A percentile compares a stretch with the other conserved stretches of the same genome.
These are phyloP conservation scores for Pseudonitzschia multistriata DNA, from an alignment of 108 stramenopile genomes.

Conservation along the genomic window DNA sequence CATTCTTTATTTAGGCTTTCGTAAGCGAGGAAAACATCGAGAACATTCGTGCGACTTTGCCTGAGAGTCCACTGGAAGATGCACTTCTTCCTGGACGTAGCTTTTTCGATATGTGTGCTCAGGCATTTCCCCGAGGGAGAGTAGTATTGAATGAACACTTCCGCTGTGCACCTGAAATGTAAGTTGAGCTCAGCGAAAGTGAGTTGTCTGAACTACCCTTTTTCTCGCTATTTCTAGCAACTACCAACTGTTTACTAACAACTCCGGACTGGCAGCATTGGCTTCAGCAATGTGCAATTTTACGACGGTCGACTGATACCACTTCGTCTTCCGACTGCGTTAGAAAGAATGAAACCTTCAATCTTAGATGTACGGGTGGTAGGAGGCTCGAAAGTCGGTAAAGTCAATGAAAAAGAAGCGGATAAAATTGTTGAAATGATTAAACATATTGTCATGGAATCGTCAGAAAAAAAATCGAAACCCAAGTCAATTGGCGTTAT, in stretches of 20 bases:
- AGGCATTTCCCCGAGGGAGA: constrained; percentile 54
- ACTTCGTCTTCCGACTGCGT: constrained; percentile 47
- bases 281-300: constrained; percentile 50
- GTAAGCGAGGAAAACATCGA: constrained; percentile 57
- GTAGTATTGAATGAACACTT: constrained; percentile 67
- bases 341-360: constrained; percentile 45
- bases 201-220: too few relatives aligned
- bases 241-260: background rate
- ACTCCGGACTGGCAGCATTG: constrained; percentile 15
- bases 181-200: background rate
- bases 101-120: constrained; percentile 66
- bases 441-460: constrained; percentile 21
- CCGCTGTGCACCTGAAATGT: constrained; percentile 58
- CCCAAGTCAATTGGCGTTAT: constrained; percentile 59
- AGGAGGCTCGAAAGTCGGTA: constrained; percentile 48
- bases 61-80: constrained; percentile 43
- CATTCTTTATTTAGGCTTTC: constrained; percentile 20
- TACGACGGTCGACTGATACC: constrained; percentile 50
- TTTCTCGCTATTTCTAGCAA: background rate
- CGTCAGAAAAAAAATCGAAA: background rate
- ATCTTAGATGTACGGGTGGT: constrained; percentile 44
- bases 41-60: constrained; percentile 41
- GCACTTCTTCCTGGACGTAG: constrained; percentile 50
- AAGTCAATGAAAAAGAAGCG: constrained; percentile 51
- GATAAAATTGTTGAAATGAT: constrained; percentile 50